Evolutionary conservation across 2,329 filamentous ascomycete genomes (phyloP).

Genomic region (Metarhizium rileyi): DNA sequence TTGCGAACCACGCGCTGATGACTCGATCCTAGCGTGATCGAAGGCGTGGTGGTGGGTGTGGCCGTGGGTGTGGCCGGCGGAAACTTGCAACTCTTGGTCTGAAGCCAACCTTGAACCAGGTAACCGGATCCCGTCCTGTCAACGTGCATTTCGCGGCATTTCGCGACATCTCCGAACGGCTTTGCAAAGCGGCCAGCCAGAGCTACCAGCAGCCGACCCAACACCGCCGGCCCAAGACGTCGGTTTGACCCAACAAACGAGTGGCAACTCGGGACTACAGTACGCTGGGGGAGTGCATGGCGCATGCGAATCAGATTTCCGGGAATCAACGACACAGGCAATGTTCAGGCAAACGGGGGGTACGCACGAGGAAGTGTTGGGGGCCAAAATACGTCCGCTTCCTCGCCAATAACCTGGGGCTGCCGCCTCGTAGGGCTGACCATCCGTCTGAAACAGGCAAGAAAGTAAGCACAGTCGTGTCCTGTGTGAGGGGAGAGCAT

Average conservation of each 20-base stretch:
- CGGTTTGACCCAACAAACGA: neutral
- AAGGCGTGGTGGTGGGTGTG: neutral
- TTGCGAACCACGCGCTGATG: neutral
- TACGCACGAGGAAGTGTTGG: conserved; percentile 1
- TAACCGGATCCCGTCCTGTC: neutral
- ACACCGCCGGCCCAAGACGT: neutral
- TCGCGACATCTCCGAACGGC: neutral
- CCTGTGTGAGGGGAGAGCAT: neutral
- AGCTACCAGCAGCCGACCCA: neutral
- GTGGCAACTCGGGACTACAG: neutral
- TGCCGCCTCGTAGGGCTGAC: conserved; percentile 7
- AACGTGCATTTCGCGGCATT: neutral
- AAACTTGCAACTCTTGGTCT: neutral
- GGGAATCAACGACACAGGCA: neutral
- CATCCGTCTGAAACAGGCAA: neutral
- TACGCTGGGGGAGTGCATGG: conserved; percentile 2
- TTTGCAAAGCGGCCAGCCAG: neutral
- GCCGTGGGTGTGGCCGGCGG: neutral
- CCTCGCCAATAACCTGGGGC: conserved; percentile 1
- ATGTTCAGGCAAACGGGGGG: neutral
- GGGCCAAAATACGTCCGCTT: conserved; percentile 2
- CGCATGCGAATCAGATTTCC: conserved; percentile 4
- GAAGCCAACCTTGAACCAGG: neutral
- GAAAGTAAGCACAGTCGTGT: conserved; percentile 3
- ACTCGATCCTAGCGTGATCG: neutral